These are phyloP conservation scores for Coelastrella sp. DNA, from an alignment of 139 green algal genomes.

Conservation along the genomic window DNA sequence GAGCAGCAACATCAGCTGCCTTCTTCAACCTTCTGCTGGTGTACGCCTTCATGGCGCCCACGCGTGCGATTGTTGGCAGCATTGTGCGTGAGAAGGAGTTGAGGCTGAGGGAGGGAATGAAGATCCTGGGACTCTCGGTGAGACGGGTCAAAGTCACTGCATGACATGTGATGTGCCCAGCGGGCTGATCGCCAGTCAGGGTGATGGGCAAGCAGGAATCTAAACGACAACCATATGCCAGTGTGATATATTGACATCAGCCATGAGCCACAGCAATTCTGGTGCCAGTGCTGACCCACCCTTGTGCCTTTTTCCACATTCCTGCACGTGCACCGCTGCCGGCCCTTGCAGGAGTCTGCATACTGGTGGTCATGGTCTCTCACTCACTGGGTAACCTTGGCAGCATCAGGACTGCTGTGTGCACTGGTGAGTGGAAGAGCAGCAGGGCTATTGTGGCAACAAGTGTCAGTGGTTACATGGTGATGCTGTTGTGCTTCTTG, in stretches of 20 bases:
- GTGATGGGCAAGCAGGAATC: no score
- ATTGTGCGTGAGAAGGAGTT: slow-evolving; percentile 88
- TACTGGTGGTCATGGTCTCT: slow-evolving; percentile 70
- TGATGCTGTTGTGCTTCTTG: no score
- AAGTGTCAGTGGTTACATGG: no score
- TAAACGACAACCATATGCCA: no score
- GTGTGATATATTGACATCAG: neutral
- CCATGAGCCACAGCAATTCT: neutral
- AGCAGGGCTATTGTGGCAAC: no score
- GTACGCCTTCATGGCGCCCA: slow-evolving; percentile 56
- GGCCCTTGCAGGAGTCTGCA: slow-evolving; percentile 14
- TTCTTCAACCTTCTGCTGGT: slow-evolving; percentile 86
- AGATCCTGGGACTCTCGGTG: slow-evolving; percentile 72
- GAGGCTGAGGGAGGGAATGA: slow-evolving; percentile 84
- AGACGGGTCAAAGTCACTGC: neutral
- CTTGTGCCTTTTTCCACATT: no score
- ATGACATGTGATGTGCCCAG: neutral
- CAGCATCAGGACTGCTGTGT: slow-evolving; percentile 68
- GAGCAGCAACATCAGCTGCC: slow-evolving; percentile 62
- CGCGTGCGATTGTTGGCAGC: slow-evolving; percentile 62
- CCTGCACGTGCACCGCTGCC: neutral
- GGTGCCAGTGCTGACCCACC: neutral
- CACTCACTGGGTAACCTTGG: slow-evolving; percentile 72
- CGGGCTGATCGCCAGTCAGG: neutral
- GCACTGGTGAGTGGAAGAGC: slow-evolving; percentile 34